These are phyloP conservation scores for Climacium dendroides DNA, from an alignment of 225 moss, liverwort and hornwort genomes.

Conservation along the genomic window DNA sequence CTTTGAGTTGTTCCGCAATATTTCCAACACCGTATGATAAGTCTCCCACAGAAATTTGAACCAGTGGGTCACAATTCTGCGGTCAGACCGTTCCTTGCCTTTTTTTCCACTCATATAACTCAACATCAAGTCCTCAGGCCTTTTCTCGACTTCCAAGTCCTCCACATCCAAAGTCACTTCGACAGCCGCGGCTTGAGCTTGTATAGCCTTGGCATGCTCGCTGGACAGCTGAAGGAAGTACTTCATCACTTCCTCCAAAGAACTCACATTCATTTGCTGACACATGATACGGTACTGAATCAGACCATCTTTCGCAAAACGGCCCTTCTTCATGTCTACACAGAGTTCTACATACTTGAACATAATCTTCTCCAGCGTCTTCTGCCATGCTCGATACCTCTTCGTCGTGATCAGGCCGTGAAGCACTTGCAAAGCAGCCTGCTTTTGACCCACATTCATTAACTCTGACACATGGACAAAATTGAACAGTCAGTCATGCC, in stretches of 20 bases:
- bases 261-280: conserved; percentile 95
- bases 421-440: conserved; percentile 88
- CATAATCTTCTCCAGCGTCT: conserved; percentile 91
- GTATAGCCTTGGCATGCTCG: conserved; percentile 85
- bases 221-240: conserved; percentile 91
- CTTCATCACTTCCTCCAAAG: conserved; percentile 94
- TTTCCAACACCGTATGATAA: conserved; percentile 86
- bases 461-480: conserved; percentile 46
- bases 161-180: conserved; percentile 88
- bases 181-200: conserved; percentile 58
- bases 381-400: conserved; percentile 97
- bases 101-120: conserved; percentile 97
- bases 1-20: conserved; percentile 93
- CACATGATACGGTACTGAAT: conserved; percentile 96
- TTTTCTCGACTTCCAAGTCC: conserved; percentile 90
- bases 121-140: conserved; percentile 96
- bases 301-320: conserved; percentile 94
- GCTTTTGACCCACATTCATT: conserved; percentile 99
- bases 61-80: conserved; percentile 93
- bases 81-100: conserved; percentile 89
- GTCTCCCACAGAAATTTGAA: conserved; percentile 98
- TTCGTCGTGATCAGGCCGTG: conserved; percentile 96
- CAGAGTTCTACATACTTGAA: conserved; percentile 98
- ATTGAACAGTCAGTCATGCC: background rate
- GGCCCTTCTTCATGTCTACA: conserved; percentile 98